A percentile compares a stretch with the other conserved stretches of the same genome.
Conservation (phyloP, 2,329 filamentous ascomycete species). For the Fulvia fulva region DNA sequence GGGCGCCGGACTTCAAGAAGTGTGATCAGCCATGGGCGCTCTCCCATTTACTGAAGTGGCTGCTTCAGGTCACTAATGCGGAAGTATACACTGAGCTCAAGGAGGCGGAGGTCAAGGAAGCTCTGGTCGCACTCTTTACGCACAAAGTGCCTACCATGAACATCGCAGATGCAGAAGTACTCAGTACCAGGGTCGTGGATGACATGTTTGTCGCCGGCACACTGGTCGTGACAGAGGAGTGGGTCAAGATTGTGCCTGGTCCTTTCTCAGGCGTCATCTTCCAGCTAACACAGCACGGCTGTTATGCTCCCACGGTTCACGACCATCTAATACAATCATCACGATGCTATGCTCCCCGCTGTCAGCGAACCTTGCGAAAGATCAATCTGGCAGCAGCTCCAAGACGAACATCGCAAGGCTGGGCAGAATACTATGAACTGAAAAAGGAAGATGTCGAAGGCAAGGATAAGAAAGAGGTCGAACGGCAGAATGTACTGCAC, state of each 20-base stretch:
- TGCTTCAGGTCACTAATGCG: conserved; percentile 68
- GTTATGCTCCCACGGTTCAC: conserved; percentile 83
- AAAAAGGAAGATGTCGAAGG: conserved; percentile 70
- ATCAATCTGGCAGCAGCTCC: conserved; percentile 78
- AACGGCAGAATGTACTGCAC: conserved; percentile 89
- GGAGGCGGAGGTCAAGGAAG: conserved; percentile 79
- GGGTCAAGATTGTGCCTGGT: conserved; percentile 85
- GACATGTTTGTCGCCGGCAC: conserved; percentile 76
- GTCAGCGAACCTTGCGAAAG: conserved; percentile 90
- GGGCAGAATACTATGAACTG: conserved; percentile 84
- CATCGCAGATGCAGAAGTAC: conserved; percentile 86
- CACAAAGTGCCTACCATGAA: conserved; percentile 98
- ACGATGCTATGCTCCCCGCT: conserved; percentile 90
- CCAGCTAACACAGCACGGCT: conserved; percentile 87
- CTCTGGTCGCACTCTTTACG: conserved; percentile 82
- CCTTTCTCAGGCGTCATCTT: conserved; percentile 84
- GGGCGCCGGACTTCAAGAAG: conserved; percentile 72
- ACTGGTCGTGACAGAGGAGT: conserved; percentile 86
- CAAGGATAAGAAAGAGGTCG: conserved; percentile 78
- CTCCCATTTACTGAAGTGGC: conserved; percentile 80
- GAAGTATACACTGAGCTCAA: conserved; percentile 88
- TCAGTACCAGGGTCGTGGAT: conserved; percentile 72
- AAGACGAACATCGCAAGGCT: conserved; percentile 66
- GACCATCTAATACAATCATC: conserved; percentile 57
- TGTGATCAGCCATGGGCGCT: conserved; percentile 91